A percentile compares a stretch with the other conserved stretches of the same genome.
phyloP scores from a whole-genome alignment of 305 asterid species.

The Nicotiana rustica region DNA sequence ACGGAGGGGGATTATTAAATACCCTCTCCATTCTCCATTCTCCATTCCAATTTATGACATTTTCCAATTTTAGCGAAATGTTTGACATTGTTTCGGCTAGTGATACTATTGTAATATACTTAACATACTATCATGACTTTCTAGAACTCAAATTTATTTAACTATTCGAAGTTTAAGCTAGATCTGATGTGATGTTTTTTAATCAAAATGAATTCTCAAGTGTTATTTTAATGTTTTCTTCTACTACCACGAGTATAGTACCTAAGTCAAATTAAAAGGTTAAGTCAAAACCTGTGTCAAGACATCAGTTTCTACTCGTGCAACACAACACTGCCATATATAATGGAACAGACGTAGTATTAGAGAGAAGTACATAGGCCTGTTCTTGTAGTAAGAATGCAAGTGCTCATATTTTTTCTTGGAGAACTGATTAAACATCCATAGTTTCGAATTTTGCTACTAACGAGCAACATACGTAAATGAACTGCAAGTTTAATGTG shows the following conservation, averaged over 20 bases:
- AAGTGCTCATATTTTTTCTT: no score
- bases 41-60: background rate
- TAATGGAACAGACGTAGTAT: background rate
- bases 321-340: background rate
- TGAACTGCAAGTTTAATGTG: background rate
- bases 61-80: background rate
- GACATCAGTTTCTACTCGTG: background rate
- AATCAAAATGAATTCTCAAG: constrained; percentile 1
- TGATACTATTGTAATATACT: background rate
- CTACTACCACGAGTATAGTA: background rate
- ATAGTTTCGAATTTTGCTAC: background rate
- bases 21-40: no score
- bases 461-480: background rate
- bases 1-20: background rate
- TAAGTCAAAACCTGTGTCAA: background rate
- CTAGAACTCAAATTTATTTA: background rate
- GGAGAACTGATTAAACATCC: constrained; percentile 1
- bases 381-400: background rate
- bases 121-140: constrained; percentile 1
- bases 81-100: background rate
- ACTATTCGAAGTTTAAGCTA: background rate
- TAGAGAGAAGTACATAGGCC: background rate
- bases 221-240: background rate
- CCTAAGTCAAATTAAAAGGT: background rate
- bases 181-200: background rate